Evolutionary conservation across 768 basidiomycete genomes (phyloP).

Genomic region (Amanita fuliginea): DNA sequence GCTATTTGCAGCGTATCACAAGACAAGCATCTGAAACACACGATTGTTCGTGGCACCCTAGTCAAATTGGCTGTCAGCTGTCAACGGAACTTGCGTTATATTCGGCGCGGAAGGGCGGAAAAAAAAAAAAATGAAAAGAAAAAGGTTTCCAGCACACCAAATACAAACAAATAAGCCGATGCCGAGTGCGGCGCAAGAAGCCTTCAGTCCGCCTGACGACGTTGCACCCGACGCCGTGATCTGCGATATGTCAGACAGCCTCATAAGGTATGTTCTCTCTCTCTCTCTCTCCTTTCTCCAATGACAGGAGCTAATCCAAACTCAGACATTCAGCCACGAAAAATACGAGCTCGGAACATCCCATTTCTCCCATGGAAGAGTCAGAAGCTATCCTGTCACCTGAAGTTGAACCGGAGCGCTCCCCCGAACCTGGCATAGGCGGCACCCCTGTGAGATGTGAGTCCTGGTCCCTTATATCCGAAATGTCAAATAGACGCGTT

Average conservation of each 20-base stretch:
- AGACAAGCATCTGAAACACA: slow-evolving; percentile 1
- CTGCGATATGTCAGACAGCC: background rate
- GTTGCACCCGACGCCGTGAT: background rate
- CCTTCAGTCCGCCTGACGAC: background rate
- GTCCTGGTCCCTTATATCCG: slow-evolving; percentile 19
- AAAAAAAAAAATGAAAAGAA: background rate
- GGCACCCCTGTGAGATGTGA: slow-evolving; percentile 75
- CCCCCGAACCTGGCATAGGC: slow-evolving; percentile 59
- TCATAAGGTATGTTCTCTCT: background rate
- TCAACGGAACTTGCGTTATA: background rate
- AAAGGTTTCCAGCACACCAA: background rate
- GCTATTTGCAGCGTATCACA: background rate
- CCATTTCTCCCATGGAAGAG: slow-evolving; percentile 47
- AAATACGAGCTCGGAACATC: slow-evolving; percentile 26
- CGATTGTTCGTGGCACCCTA: background rate
- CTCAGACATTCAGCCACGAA: slow-evolving; percentile 9
- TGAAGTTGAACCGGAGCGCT: slow-evolving; percentile 35
- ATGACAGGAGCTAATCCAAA: background rate
- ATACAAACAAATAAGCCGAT: background rate
- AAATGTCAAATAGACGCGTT: slow-evolving; percentile 9
- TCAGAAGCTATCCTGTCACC: slow-evolving; percentile 44
- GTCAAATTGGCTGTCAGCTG: background rate
- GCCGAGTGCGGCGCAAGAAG: background rate
- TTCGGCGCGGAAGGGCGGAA: background rate
- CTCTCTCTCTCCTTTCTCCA: background rate